Evolutionary conservation across 192 early-diverging fungal species (phyloP).

Genomic region (Backusella morwellensis): DNA sequence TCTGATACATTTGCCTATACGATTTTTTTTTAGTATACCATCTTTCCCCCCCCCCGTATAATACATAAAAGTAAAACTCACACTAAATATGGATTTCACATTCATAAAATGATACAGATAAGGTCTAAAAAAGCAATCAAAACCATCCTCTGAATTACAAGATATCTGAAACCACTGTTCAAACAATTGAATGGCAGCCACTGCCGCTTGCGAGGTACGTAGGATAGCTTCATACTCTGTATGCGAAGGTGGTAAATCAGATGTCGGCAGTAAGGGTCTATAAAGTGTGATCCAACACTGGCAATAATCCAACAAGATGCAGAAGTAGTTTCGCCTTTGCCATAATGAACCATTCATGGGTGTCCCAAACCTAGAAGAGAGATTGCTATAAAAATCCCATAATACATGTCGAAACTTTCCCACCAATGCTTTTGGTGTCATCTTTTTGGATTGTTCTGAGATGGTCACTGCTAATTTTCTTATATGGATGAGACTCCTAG

Average conservation of each 20-base stretch:
- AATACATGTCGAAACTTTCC: not conserved
- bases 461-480: not conserved
- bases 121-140: conserved; percentile 33
- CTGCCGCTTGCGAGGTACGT: conserved; percentile 15
- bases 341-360: not conserved
- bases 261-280: not conserved
- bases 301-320: conserved; percentile 22
- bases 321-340: conserved; percentile 14
- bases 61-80: not conserved
- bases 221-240: not conserved
- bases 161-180: conserved; percentile 10
- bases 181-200: conserved; percentile 9
- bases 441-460: conserved; percentile 1
- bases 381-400: not conserved
- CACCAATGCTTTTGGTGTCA: not conserved
- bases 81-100: conserved; percentile 16
- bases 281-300: conserved; percentile 19
- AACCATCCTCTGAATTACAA: not conserved
- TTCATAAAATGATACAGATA: conserved; percentile 32
- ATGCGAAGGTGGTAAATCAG: not conserved
- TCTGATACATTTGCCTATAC: conserved; percentile 17
- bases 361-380: not conserved
- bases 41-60: not conserved
- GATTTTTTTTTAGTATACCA: not conserved
- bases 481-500: conserved; percentile 2